Evolutionary conservation across 2,329 filamentous ascomycete genomes (phyloP), one percentile per base, ranked within the genome.

Genomic region (Epichloe typhina): DNA sequence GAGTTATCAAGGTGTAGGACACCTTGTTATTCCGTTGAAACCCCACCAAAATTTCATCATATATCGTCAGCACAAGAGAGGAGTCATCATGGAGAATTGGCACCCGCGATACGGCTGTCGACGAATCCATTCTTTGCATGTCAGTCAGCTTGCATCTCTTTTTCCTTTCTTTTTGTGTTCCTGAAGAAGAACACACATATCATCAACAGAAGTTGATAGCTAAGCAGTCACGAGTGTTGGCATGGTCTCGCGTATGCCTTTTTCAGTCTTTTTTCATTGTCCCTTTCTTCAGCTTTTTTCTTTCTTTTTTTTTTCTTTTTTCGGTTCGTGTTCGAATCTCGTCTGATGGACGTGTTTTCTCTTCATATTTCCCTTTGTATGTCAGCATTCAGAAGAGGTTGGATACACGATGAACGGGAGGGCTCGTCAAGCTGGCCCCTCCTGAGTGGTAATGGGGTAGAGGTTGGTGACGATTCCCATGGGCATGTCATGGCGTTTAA

Each of bases 1-100:
- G 66, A 23, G 62, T 65, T 49, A 61, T 61, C 35, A 64, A 63
- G 57, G 64, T 63, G 52, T 70, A 64, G 59, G 52, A 50, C n/a
- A 35, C 55, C 39, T 31, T 55, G 46, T 33, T 46, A 33, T 8
- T 47, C 37, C 41, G 38, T 39, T 52, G 53, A 52, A 1, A 7
- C 11, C 17, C 9, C 40, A 7, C 11, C 19, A 12, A 12, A 21
- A 23, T 21, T 8, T 40, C 5, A 42, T 42, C 21, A 17, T 40
- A 15, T 21, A 17, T 42, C 12, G 19, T 21, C 8, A 2, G 26
- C 26, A 31, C 26, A 31, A 31, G 7, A 31, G 26, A 31, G 26
- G 26, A 31, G 26, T 31, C 17, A 31, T 31, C 26, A 9, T 31
- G 26, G 26, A 31, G 26, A 31, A 9, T 31, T 31, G 31, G 31